A percentile compares a stretch with the other conserved stretches of the same genome.
Evolutionary conservation across 176 grass and related monocot genomes (phyloP).

Genomic region (Avena insularis): DNA sequence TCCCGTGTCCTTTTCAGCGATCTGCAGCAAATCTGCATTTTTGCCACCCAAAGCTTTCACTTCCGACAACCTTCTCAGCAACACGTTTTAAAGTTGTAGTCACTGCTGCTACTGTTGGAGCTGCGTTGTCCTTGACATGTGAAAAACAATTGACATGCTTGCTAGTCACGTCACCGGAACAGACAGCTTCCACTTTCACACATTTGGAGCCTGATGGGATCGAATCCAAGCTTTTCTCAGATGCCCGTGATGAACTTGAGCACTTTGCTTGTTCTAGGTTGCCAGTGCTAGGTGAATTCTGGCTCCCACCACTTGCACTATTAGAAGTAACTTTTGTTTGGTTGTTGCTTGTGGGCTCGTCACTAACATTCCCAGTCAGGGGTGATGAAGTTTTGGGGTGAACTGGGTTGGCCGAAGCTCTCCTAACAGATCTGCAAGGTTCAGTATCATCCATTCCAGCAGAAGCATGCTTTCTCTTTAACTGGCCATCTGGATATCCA

Average conservation of each 20-base stretch:
- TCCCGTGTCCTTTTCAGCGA: conserved; percentile 31
- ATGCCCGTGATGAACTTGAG: conserved; percentile 40
- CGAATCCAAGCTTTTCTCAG: conserved; percentile 46
- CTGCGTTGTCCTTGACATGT: conserved; percentile 35
- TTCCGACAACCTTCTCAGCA: conserved; percentile 50
- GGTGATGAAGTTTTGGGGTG: conserved; percentile 46
- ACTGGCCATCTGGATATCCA: conserved; percentile 37
- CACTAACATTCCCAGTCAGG: conserved; percentile 27
- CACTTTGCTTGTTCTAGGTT: conserved; percentile 29
- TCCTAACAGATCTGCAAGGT: conserved; percentile 47
- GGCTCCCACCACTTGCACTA: conserved; percentile 3
- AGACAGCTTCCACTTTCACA: not conserved
- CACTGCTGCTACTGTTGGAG: conserved; percentile 29
- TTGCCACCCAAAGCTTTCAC: conserved; percentile 51
- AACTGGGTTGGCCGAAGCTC: conserved; percentile 55
- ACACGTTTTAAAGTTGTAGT: conserved; percentile 49
- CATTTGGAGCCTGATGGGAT: conserved; percentile 18
- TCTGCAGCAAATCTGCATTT: conserved; percentile 55
- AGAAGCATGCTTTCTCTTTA: conserved; percentile 54
- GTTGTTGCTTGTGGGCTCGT: not conserved
- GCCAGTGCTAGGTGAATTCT: conserved; percentile 25
- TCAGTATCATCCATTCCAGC: conserved; percentile 38
- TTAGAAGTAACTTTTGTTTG: conserved; percentile 24
- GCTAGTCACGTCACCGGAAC: conserved; percentile 26
- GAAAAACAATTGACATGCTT: conserved; percentile 36